These are phyloP conservation scores for Clarireedia monteithiana DNA, from an alignment of 2,329 filamentous ascomycete genomes.

Conservation along the genomic window DNA sequence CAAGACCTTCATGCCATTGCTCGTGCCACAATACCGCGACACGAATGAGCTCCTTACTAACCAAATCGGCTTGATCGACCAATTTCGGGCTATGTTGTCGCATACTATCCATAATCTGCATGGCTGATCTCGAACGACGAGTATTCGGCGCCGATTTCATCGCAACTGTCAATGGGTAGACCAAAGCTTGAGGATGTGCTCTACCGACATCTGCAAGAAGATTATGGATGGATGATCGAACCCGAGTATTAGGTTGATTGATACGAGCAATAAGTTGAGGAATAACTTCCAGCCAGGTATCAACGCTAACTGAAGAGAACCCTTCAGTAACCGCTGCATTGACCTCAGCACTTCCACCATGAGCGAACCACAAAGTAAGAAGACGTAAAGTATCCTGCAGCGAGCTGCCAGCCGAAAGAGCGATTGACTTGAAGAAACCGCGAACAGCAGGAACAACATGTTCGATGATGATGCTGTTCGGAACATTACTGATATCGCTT, in stretches of 20 bases:
- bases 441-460: conserved; percentile 92
- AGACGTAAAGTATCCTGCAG: conserved; percentile 90
- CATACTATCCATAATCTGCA: conserved; percentile 96
- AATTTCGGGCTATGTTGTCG: conserved; percentile 85
- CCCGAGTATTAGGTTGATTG: conserved; percentile 85
- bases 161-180: conserved; percentile 94
- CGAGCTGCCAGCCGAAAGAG: conserved; percentile 83
- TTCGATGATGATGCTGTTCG: conserved; percentile 61
- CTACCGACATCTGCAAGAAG: conserved; percentile 88
- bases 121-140: conserved; percentile 78
- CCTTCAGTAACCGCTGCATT: conserved; percentile 84
- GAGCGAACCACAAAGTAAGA: conserved; percentile 91
- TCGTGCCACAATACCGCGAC: conserved; percentile 98
- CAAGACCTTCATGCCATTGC: conserved; percentile 95
- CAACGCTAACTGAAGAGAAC: conserved; percentile 84
- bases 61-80: conserved; percentile 89
- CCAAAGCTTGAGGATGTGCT: conserved; percentile 88
- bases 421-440: conserved; percentile 97
- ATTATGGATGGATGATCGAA: conserved; percentile 86
- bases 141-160: conserved; percentile 88
- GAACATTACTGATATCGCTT: conserved; percentile 37
- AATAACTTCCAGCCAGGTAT: conserved; percentile 98
- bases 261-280: conserved; percentile 96
- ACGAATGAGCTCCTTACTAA: conserved; percentile 93
- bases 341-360: conserved; percentile 83